Base-by-base conservation (phyloP, 78 protist genomes). In the Dictyostelium intermedium region DNA sequence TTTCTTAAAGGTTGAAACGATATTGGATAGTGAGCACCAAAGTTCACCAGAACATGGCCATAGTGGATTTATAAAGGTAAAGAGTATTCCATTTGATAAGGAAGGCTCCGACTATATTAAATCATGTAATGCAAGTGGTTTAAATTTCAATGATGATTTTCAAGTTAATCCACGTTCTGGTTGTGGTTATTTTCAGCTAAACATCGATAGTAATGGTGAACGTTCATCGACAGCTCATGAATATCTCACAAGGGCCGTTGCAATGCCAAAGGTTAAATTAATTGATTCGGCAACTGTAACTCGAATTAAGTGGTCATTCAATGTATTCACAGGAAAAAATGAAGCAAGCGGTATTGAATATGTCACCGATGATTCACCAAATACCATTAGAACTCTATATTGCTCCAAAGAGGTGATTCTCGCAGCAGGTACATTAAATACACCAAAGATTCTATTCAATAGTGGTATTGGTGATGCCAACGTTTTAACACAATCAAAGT, bases 371-470 rank as follows among this genome's bases (percentile, higher is more conserved):
- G 60, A 41, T 41, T 9, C 32, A 30, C 47, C 81, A 23, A 35
- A 35, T n/a, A 37, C 32, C 30, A n/a, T 66, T 41, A 41, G 61
- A 25, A 43, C 77, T 7, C n/a, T 80, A 2, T 14, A 2, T 27
- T 34, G 45, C 14, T 5, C 8, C 0, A 91, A 91, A 56, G 91
- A 91, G 86, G 69, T 91, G 47, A 82, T 91, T 18, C 45, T 91
- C 0, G 34, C 95, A 1, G 95, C 95, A n/a, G 95, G 95, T 30
- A 39, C 95, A 5, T 35, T 91, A 16, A 91, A 91, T 53, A 91
- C 95, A 10, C 95, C 95, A 61, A 91, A 91, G 81, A 84, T 91
- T 2, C 27, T 91, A 23, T 10, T 91, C 37, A 61, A 85, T 37
- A 66, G 82, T 20, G 95, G 95, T 27, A 37, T 91, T 47, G 95